Evolutionary conservation across 176 grass and related monocot species (phyloP), one percentile per base, ranked within the genome.

Genomic region (Ensete ventricosum): DNA sequence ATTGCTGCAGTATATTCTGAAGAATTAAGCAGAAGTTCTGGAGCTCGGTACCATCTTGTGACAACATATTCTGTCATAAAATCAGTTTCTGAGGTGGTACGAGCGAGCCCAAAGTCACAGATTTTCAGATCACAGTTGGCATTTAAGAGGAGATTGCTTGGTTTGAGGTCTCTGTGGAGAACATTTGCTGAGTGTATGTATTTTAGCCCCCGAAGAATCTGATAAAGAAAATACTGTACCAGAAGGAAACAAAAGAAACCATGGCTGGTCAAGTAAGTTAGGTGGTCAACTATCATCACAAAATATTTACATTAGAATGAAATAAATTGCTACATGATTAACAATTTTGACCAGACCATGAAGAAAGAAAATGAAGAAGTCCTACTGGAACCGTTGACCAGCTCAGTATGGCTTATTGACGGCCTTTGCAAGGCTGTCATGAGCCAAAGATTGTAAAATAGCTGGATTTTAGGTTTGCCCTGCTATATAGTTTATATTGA

Each of bases 1-100:
- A 98, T 98, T 50, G 94, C 90, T 64, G 86, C 90, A 69, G 90
- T 98, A 77, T 98, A 98, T 67, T 98, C 94, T 51, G 94, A 98
- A 49, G 90, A 93, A 81, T 98, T 98, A 65, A 98, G 75, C 76
- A 98, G 75, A 71, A 98, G 84, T 53, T 98, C 94, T 69, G 90
- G 94, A 71, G 94, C 94, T 71, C 94, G 84, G 55, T 93, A 98
- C 90, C 94, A 98, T 86, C 94, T 93, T 79, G 94, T 98, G 60
- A 98, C 94, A 84, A 98, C 94, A 80, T 98, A 98, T 70, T 98
- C 94, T 0, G 94, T 98, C 94, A 98, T 98, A 81, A 98, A 98
- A 87, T 98, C 94, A 64, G 94, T 98, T 83, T 98, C 94, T 54
- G 94, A 93, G 55, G 94, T 98, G 62, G 90, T 98, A 55, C 94